Evolutionary conservation across 441 rosid genomes (phyloP).

Genomic region (Corymbia calophylla): DNA sequence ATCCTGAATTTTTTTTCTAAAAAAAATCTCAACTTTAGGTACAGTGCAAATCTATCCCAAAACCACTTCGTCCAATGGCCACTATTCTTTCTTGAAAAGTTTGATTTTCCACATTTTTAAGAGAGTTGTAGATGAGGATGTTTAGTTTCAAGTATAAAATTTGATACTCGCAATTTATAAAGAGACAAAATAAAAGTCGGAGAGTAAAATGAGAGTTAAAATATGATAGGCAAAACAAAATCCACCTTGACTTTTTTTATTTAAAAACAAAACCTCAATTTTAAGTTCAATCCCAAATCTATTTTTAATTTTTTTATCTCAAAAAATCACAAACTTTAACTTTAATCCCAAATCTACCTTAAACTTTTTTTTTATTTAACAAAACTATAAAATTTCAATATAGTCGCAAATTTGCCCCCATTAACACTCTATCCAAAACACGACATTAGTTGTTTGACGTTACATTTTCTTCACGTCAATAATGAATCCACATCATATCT

Average conservation of each 20-base stretch:
- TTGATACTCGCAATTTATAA: no score
- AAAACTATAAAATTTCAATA: neutral
- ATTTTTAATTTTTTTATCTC: neutral
- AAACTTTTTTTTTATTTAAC: neutral
- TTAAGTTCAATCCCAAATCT: neutral
- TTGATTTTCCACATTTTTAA: no score
- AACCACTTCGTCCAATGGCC: no score
- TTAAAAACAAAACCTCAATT: neutral
- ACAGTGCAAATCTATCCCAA: neutral
- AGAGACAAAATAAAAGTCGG: no score
- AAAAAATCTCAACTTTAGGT: neutral
- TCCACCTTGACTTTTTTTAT: neutral
- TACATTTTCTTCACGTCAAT: neutral
- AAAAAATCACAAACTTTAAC: neutral
- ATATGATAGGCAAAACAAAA: no score
- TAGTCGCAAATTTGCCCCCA: rapidly evolving
- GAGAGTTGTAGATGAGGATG: no score
- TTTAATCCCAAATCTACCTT: neutral
- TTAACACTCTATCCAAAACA: neutral
- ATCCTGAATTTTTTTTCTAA: rapidly evolving
- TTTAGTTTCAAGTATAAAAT: no score
- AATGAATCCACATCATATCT: neutral
- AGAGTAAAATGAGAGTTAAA: no score
- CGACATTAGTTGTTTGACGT: neutral
- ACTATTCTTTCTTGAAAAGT: no score